Conservation (phyloP, 768 basidiomycete species). For the Suillus ampliporus region DNA sequence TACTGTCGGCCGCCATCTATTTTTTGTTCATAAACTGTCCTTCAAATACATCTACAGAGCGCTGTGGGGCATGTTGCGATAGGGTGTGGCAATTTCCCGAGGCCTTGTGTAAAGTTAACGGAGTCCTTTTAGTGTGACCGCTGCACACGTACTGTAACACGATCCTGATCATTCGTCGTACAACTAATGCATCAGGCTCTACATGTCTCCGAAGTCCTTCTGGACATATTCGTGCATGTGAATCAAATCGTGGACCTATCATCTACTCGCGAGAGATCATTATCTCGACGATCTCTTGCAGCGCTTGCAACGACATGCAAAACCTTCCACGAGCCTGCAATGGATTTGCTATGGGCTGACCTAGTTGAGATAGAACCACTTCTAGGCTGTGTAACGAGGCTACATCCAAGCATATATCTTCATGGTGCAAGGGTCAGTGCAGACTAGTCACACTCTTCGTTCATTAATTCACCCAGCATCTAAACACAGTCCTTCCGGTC, state of each 20-base stretch:
- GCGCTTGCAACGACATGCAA: conserved; percentile 4
- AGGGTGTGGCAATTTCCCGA: too few species aligned
- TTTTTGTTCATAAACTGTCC: too few species aligned
- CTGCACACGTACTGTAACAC: too few species aligned
- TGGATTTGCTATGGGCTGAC: neutral
- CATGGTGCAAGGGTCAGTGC: neutral
- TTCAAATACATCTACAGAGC: too few species aligned
- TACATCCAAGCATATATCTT: neutral
- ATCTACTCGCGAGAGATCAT: neutral
- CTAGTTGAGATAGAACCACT: neutral
- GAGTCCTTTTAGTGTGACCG: too few species aligned
- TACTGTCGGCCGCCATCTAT: too few species aligned
- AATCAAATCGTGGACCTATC: neutral
- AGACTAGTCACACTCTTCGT: neutral
- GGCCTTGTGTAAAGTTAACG: too few species aligned
- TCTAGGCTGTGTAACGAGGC: neutral
- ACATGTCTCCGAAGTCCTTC: neutral
- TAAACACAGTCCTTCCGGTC: neutral
- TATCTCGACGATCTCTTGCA: neutral
- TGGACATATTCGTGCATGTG: neutral
- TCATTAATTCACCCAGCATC: neutral
- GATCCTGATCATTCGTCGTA: too few species aligned
- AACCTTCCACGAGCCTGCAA: neutral
- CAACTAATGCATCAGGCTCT: neutral
- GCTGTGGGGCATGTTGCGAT: too few species aligned